A percentile compares a stretch with the other conserved stretches of the same genome.
Conservation (phyloP, 495 filamentous ascomycete genomes). For the Xylaria scruposa region DNA sequence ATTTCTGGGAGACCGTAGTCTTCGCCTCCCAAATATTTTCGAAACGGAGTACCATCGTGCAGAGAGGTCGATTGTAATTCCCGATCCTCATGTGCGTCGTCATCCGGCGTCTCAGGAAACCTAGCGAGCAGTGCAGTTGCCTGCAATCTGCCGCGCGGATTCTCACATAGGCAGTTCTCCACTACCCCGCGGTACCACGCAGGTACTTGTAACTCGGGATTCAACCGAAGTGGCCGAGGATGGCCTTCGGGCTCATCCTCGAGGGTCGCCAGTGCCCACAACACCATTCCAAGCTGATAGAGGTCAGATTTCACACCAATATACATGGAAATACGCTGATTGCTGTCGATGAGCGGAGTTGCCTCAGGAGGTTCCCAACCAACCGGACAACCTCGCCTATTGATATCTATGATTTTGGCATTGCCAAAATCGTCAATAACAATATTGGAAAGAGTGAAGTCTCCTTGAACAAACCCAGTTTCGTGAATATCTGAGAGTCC, state of each 20-base stretch:
- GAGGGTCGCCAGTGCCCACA: conserved; percentile 89
- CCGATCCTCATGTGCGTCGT: conserved; percentile 32
- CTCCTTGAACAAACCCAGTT: conserved; percentile 94
- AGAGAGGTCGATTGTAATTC: conserved; percentile 41
- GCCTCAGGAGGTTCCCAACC: conserved; percentile 98
- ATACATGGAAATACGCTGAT: conserved; percentile 95
- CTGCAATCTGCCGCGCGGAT: conserved; percentile 51
- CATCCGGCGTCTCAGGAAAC: conserved; percentile 47
- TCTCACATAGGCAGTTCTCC: conserved; percentile 50
- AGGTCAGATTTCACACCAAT: conserved; percentile 98
- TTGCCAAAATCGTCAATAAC: conserved; percentile 86
- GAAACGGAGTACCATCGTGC: conserved; percentile 41
- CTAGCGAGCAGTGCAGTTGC: conserved; percentile 48
- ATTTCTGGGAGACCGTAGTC: conserved; percentile 35
- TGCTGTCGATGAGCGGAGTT: conserved; percentile 82
- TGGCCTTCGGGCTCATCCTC: conserved; percentile 89
- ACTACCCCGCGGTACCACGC: conserved; percentile 53
- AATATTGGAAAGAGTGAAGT: conserved; percentile 97
- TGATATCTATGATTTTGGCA: conserved; percentile 98
- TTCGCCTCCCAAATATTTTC: conserved; percentile 43
- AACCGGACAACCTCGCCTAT: conserved; percentile 91
- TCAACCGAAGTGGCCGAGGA: conserved; percentile 68
- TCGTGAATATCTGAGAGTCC: conserved; percentile 94
- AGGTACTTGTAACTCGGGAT: conserved; percentile 48
- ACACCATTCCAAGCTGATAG: conserved; percentile 94